Percentiles rank a stretch among this genome's conserved stretches.
Evolutionary conservation across 345 rosid genomes (phyloP).

Genomic region (Viola odorata): DNA sequence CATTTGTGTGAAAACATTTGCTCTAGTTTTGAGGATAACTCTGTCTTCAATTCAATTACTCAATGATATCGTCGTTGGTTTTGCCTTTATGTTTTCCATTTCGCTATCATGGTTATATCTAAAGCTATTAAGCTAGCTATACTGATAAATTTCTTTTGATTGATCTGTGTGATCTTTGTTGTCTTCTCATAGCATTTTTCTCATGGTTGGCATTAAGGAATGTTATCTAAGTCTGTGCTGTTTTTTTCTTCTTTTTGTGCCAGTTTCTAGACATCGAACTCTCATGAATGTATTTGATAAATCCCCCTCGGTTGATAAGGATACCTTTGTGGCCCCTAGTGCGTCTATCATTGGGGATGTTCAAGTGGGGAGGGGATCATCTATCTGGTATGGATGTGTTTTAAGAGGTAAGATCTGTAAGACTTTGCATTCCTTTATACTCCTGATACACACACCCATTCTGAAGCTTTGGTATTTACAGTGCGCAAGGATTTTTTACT

Average conservation of each 20-base stretch:
- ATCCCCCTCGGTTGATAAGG: slow-evolving; percentile 74
- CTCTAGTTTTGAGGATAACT: neutral
- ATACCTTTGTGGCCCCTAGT: slow-evolving; percentile 87
- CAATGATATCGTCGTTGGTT: no score
- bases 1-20: no score
- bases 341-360: slow-evolving; percentile 88
- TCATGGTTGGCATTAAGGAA: no score
- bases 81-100: no score
- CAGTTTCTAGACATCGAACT: slow-evolving; percentile 93
- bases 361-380: slow-evolving; percentile 73
- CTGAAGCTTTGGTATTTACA: no score
- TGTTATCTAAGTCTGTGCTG: neutral
- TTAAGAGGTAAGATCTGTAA: slow-evolving; percentile 59
- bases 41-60: neutral
- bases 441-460: no score
- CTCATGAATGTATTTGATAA: slow-evolving; percentile 86
- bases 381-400: slow-evolving; percentile 95
- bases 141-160: no score
- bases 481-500: no score
- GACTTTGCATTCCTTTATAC: neutral
- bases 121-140: no score
- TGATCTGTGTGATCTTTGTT: no score
- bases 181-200: no score
- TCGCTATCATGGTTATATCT: no score
- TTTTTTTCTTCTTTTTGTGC: slow-evolving; percentile 2